Evolutionary conservation across 768 basidiomycete species (phyloP).

Genomic region (Phallus indusiatus): DNA sequence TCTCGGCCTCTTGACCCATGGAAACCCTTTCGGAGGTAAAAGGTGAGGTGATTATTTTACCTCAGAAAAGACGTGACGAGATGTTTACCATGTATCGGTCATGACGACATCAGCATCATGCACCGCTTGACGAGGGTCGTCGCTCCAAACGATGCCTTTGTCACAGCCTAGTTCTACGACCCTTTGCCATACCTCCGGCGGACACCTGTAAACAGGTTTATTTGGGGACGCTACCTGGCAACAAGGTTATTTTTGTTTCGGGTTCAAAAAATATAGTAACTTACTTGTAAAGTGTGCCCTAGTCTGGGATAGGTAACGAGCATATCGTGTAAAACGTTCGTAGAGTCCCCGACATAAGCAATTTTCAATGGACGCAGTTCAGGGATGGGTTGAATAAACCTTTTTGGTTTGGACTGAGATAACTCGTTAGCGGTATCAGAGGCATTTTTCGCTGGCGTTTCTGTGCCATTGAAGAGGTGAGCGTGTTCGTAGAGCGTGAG

Average conservation of each 20-base stretch:
- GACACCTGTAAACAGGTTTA: conserved; percentile 51
- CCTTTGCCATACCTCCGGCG: conserved; percentile 67
- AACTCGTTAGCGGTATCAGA: not conserved
- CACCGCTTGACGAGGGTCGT: conserved; percentile 80
- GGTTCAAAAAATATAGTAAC: too few species aligned
- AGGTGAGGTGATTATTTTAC: too few species aligned
- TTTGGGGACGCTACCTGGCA: conserved; percentile 61
- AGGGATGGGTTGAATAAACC: conserved; percentile 25
- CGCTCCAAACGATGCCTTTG: conserved; percentile 61
- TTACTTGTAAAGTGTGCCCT: conserved; percentile 63
- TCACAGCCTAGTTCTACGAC: conserved; percentile 70
- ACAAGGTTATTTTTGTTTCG: too few species aligned
- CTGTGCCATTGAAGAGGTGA: conserved; percentile 36
- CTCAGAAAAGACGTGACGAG: conserved; percentile 1
- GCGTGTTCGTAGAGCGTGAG: conserved; percentile 79
- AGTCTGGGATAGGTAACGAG: conserved; percentile 89
- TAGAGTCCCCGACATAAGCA: conserved; percentile 89
- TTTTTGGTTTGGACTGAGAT: conserved; percentile 16
- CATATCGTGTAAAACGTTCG: conserved; percentile 96
- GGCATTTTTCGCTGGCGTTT: not conserved
- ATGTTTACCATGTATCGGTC: conserved; percentile 92
- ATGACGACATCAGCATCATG: conserved; percentile 87
- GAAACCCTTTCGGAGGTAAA: conserved; percentile 61
- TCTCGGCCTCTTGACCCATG: conserved; percentile 97
- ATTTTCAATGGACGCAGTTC: conserved; percentile 73